Base-by-base conservation (phyloP, 768 basidiomycete species). In the Russula brevipes region DNA sequence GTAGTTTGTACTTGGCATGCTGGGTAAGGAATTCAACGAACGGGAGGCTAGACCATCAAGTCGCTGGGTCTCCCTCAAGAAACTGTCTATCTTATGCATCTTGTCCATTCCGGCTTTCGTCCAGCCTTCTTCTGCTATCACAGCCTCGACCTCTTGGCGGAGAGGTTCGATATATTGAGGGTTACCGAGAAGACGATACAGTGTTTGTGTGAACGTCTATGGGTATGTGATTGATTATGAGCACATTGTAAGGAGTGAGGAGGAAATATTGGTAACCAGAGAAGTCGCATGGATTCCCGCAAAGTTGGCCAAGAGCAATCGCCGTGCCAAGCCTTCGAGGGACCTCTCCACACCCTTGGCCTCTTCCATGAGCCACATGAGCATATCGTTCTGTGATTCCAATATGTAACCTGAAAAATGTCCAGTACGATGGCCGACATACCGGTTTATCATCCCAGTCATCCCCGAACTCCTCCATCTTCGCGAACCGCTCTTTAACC, bases 291-390 rank as follows among this genome's bases (percentile, higher is more conserved):
- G 74, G 12, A 74, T 77, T 4, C 74, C 72, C 2, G 75, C 73
- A 63, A 78, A 75, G 65, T 76, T 77, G 36, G 73, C 53, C 17
- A 59, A 12, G 10, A 75, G 61, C 7, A 76, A 41, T n/a, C 66
- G 64, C 4, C 61, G 54, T 10, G 74, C 72, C 7, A 80, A 67
- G 38, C 75, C 71, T 19, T 67, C 68, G 10, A 75, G 57, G 0
- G 72, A 73, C n/a, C 71, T 68, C 58, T 76, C 73, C 5, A 70
- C 53, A 24, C 70, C 74, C 33, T 70, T 51, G 0, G 78, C 77
- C 16, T 70, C 70, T 39, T 77, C 78, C 44, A 82, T 69, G 8
- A 81, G 66, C 81, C 81, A 83, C 45, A 73, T 74, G 7, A 82
- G 73, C 24, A 24, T 24, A 24, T 24, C 24, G 24, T 24, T 24